phyloP scores from a whole-genome alignment of 305 asterid species.

The Fraxinus angustifolia region DNA sequence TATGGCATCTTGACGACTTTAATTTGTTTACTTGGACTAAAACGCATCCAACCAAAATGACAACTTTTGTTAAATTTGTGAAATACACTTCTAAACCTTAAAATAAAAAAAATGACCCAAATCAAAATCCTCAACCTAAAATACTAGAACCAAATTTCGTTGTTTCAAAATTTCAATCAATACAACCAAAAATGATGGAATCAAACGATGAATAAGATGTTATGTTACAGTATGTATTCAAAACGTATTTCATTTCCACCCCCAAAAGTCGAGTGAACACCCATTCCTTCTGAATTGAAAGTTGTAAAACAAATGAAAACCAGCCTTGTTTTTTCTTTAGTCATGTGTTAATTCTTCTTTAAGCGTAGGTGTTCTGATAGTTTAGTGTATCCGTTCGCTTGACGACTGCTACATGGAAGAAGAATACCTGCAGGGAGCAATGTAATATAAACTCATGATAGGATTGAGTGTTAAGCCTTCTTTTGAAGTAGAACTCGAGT shows the following conservation, averaged over 20 bases:
- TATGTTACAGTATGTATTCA: background rate
- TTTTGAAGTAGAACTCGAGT: background rate
- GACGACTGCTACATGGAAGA: background rate
- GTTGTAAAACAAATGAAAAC: background rate
- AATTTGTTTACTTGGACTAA: too few relatives aligned
- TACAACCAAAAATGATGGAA: background rate
- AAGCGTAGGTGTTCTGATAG: background rate
- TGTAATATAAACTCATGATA: too few relatives aligned
- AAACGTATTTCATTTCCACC: background rate
- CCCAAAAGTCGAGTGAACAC: background rate
- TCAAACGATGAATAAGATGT: background rate
- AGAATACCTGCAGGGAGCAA: background rate
- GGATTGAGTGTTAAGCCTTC: background rate
- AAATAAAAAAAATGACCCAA: too few relatives aligned
- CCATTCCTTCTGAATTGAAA: constrained; percentile 1
- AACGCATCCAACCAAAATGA: too few relatives aligned
- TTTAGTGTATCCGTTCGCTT: background rate
- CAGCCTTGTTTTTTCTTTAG: background rate
- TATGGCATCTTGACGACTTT: too few relatives aligned
- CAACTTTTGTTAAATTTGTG: too few relatives aligned
- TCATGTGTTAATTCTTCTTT: background rate
- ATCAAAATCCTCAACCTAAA: background rate
- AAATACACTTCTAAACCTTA: too few relatives aligned
- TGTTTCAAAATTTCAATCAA: background rate
- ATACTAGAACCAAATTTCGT: background rate